phyloP scores from a whole-genome alignment of 2,329 filamentous ascomycete genomes.

The Epichloe sylvatica region DNA sequence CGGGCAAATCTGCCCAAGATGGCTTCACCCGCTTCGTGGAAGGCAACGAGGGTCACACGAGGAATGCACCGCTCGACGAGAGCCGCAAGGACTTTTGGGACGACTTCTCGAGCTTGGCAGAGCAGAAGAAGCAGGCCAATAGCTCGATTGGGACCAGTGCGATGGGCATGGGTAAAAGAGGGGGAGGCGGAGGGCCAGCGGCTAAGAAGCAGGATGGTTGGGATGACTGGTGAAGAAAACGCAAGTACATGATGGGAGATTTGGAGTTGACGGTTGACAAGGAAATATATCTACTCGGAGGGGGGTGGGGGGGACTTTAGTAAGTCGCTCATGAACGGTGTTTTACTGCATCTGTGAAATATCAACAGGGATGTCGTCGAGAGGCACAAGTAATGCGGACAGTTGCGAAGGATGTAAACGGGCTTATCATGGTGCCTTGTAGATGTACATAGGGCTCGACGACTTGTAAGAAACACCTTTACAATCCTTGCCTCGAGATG shows the following conservation, averaged over 20 bases:
- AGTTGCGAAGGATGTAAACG: background rate
- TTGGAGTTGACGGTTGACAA: conserved; percentile 11
- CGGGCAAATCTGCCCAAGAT: conserved; percentile 62
- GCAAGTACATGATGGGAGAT: background rate
- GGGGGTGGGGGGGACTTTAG: background rate
- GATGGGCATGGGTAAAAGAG: conserved; percentile 39
- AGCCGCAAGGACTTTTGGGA: conserved; percentile 85
- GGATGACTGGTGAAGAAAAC: conserved; percentile 43
- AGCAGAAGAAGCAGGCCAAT: conserved; percentile 33
- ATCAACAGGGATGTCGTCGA: background rate
- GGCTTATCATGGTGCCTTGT: background rate
- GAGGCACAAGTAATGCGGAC: background rate
- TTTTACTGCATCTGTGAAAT: background rate
- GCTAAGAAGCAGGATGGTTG: conserved; percentile 40
- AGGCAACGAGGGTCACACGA: conserved; percentile 36
- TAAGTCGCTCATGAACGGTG: conserved; percentile 12
- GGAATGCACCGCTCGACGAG: conserved; percentile 36
- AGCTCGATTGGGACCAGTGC: conserved; percentile 45
- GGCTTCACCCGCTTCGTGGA: conserved; percentile 81
- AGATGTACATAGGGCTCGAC: background rate
- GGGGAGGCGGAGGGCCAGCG: conserved; percentile 17
- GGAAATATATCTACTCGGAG: background rate
- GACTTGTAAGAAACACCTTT: background rate
- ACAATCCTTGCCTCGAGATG: background rate
- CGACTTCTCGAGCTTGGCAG: conserved; percentile 61